These are phyloP conservation scores for Lodderomyces margitis DNA, from an alignment of 1,139 yeast genomes.

Conservation along the genomic window DNA sequence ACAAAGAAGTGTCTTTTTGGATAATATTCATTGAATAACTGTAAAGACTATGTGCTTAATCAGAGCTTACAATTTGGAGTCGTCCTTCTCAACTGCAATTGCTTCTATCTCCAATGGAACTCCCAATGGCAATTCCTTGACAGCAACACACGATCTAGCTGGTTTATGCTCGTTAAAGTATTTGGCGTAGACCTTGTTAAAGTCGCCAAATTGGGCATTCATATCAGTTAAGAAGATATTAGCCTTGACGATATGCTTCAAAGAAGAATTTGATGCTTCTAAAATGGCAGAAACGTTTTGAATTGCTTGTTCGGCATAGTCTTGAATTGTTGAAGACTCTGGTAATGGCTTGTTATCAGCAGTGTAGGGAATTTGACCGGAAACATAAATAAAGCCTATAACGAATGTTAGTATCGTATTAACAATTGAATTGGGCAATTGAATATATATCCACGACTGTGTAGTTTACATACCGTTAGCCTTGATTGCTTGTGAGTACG, in stretches of 20 bases:
- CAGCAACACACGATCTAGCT: conserved; percentile 95
- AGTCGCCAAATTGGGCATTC: conserved; percentile 67
- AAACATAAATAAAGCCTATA: conserved; percentile 75
- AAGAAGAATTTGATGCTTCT: conserved; percentile 78
- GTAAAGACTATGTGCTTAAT: too few species aligned
- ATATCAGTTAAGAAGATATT: conserved; percentile 88
- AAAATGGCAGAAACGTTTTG: conserved; percentile 73
- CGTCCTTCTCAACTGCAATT: conserved; percentile 64
- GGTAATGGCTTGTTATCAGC: conserved; percentile 77
- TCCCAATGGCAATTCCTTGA: conserved; percentile 80
- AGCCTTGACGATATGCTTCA: conserved; percentile 81
- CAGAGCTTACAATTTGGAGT: conserved; percentile 39
- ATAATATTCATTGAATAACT: too few species aligned
- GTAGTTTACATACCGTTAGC: conserved; percentile 59
- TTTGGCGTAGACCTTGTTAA: conserved; percentile 80
- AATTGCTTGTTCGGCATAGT: conserved; percentile 82
- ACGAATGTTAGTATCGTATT: conserved; percentile 1
- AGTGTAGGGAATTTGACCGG: conserved; percentile 94
- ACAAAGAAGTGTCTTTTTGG: too few species aligned
- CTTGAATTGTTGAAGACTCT: conserved; percentile 64
- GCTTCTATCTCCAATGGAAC: conserved; percentile 76
- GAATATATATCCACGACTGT: too few species aligned
- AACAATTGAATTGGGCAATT: background rate
- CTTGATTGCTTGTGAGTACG: conserved; percentile 91
- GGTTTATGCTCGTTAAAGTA: conserved; percentile 84